Percentiles rank a stretch among this genome's conserved stretches.
phyloP scores from a whole-genome alignment of 345 rosid genomes.

The Pistacia integerrima region DNA sequence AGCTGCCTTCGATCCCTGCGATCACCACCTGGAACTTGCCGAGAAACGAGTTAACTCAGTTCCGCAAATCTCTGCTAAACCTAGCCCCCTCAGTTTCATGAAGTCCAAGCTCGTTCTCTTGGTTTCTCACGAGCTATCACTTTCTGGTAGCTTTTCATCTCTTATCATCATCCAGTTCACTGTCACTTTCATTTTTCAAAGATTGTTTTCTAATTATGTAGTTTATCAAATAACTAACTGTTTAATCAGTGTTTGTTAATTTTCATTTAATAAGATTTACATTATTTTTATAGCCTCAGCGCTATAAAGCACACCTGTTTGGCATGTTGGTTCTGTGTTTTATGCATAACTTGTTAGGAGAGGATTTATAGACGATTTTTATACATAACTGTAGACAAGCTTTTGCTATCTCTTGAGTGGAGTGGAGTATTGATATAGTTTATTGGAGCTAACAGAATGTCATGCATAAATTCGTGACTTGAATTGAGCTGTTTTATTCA shows the following conservation, averaged over 20 bases:
- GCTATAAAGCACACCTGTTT: neutral
- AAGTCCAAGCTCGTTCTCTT: slow-evolving; percentile 46
- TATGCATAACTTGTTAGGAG: neutral
- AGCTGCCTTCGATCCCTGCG: slow-evolving; percentile 45
- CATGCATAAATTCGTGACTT: neutral
- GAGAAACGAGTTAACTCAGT: slow-evolving; percentile 7
- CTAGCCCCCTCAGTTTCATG: slow-evolving; percentile 52
- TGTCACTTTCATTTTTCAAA: neutral
- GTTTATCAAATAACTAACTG: neutral
- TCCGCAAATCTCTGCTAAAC: slow-evolving; percentile 9
- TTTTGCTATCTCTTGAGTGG: neutral
- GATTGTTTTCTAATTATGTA: neutral
- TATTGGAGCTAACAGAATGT: neutral
- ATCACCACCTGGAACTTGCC: slow-evolving; percentile 24
- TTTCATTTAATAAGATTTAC: neutral
- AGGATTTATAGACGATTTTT: neutral
- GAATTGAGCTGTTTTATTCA: neutral
- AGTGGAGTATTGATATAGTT: neutral
- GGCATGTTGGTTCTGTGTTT: neutral
- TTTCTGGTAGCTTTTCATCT: slow-evolving; percentile 33
- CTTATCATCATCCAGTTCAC: neutral
- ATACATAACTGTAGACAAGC: neutral
- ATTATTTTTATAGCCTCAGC: neutral
- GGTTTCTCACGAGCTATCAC: slow-evolving; percentile 52
- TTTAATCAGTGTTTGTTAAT: neutral